Conservation (phyloP, 2,329 filamentous ascomycete genomes). For the Nothophaeocryptopus gaeumannii region DNA sequence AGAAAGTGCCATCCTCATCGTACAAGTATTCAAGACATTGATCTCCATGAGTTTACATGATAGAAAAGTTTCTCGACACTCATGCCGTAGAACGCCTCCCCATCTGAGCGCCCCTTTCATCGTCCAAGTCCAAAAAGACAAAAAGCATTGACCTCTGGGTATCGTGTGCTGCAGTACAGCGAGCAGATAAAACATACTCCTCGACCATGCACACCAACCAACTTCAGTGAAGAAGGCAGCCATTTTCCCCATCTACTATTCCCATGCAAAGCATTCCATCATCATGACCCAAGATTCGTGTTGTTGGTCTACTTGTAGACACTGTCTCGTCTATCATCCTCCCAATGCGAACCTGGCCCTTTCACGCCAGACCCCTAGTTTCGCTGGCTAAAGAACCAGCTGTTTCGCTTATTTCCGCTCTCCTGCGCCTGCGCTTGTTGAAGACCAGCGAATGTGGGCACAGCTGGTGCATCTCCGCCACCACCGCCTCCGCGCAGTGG, state of each 20-base stretch:
- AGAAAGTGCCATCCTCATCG: too few species aligned
- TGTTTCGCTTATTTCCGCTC: constrained; percentile 58
- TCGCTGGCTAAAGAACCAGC: constrained; percentile 70
- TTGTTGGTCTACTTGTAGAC: background rate
- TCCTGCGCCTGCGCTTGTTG: constrained; percentile 36
- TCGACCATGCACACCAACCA: constrained; percentile 4
- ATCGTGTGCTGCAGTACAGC: constrained; percentile 10
- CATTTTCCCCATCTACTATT: background rate
- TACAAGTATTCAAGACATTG: too few species aligned
- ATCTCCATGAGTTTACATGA: too few species aligned
- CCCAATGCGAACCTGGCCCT: background rate
- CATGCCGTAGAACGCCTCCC: too few species aligned
- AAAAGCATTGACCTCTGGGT: constrained; percentile 8
- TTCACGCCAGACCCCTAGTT: background rate
- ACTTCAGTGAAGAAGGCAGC: constrained; percentile 8
- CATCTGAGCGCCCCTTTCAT: too few species aligned
- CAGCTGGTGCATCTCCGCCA: constrained; percentile 38
- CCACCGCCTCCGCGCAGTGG: constrained; percentile 58
- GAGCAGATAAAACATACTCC: constrained; percentile 5
- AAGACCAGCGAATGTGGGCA: constrained; percentile 44
- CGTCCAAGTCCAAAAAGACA: background rate
- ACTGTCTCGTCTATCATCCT: constrained; percentile 1
- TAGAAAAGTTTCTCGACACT: too few species aligned
- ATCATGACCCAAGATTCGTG: background rate
- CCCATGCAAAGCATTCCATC: background rate